Conservation (phyloP, 768 basidiomycete species). For the Suillus lakei region DNA sequence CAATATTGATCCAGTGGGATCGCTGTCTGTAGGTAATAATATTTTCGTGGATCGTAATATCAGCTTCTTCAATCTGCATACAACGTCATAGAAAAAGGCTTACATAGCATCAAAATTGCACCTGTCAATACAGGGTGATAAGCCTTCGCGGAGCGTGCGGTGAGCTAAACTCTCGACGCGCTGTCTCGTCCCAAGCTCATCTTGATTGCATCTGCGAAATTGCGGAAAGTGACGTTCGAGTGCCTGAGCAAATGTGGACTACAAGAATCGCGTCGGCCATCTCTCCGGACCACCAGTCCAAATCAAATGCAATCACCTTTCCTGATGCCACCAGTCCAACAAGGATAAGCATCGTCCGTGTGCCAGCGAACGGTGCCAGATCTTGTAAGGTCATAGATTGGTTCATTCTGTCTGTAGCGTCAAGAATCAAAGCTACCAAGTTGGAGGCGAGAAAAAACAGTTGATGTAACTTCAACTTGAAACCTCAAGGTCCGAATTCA, state of each 20-base stretch:
- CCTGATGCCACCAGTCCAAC: constrained; percentile 79
- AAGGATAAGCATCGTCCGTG: constrained; percentile 66
- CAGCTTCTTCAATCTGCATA: constrained; percentile 1
- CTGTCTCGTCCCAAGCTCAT: constrained; percentile 72
- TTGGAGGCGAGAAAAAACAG: not conserved
- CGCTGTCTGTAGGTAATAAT: constrained; percentile 54
- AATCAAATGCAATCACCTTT: constrained; percentile 51
- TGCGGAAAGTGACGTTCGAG: constrained; percentile 62
- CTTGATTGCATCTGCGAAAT: constrained; percentile 79
- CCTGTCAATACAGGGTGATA: constrained; percentile 80
- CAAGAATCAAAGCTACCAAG: not conserved
- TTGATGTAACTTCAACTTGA: not conserved
- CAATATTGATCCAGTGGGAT: constrained; percentile 76
- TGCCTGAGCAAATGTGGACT: constrained; percentile 76
- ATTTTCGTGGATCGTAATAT: not conserved
- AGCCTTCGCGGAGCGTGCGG: constrained; percentile 54
- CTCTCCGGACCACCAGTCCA: constrained; percentile 13
- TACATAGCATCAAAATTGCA: constrained; percentile 75
- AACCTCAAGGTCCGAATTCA: too few relatives aligned
- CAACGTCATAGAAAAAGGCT: constrained; percentile 29
- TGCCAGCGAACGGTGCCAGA: constrained; percentile 28
- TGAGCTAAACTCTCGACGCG: constrained; percentile 67
- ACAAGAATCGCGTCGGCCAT: constrained; percentile 1
- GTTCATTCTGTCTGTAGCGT: not conserved
- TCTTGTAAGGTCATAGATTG: not conserved